These are phyloP conservation scores for Sporisorium sorghi DNA, from an alignment of 1,284 basidiomycete species.

Conservation along the genomic window DNA sequence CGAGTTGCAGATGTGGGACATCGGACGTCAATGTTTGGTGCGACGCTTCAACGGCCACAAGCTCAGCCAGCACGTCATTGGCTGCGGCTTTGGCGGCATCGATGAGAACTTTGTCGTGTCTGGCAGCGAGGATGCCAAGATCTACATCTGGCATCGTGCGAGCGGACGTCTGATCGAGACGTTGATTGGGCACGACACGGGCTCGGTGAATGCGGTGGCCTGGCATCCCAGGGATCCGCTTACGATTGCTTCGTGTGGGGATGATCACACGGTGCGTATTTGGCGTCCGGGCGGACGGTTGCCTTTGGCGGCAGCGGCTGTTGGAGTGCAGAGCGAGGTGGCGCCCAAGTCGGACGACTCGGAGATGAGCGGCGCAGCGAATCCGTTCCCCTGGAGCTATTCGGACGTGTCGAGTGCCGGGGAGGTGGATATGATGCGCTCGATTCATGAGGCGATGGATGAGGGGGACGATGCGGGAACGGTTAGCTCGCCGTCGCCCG, in stretches of 20 bases:
- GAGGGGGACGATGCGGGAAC: conserved; percentile 16
- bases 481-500: conserved; percentile 16
- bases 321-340: conserved; percentile 3
- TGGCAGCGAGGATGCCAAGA: conserved; percentile 86
- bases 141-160: conserved; percentile 93
- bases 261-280: conserved; percentile 62
- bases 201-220: conserved; percentile 92
- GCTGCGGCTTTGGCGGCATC: conserved; percentile 92
- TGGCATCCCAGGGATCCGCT: conserved; percentile 87
- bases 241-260: conserved; percentile 80
- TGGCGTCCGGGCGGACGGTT: conserved; percentile 54
- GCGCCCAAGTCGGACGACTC: conserved; percentile 46
- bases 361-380: conserved; percentile 39
- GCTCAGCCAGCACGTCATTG: conserved; percentile 77
- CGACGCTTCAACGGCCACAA: conserved; percentile 57
- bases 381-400: conserved; percentile 50
- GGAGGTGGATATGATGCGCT: conserved; percentile 43
- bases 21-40: conserved; percentile 77
- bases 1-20: conserved; percentile 88
- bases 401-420: conserved; percentile 25
- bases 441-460: conserved; percentile 44
- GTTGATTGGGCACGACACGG: conserved; percentile 83
- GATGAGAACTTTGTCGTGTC: conserved; percentile 89
- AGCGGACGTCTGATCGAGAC: conserved; percentile 84
- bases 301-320: neutral